Evolutionary conservation across 257 asterid species (phyloP), one percentile per base, ranked within the genome.

Genomic region (Knoxia roxburghii): DNA sequence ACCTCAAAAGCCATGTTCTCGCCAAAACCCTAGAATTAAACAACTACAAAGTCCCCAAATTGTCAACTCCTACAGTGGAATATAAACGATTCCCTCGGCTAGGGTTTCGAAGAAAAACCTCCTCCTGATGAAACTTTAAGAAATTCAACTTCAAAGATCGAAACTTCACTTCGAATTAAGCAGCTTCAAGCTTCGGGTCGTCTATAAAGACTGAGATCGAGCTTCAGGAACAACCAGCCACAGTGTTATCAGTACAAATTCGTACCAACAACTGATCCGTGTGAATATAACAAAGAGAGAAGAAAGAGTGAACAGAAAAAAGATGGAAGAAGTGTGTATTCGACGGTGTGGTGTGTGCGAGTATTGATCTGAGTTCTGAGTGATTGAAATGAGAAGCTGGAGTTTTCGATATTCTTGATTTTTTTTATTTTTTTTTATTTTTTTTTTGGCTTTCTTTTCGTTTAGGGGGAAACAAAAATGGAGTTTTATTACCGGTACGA

Each of bases 181-280:
- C 33, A 69, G 52, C 68, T 43, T 8, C 45, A 5, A 68, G 71
- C 62, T 48, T 30, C 63, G 55, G 62, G n/a, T 2, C 52, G 46
- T 41, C 27, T 33, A 4, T 37, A 32, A 32, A 17, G 20, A 23
- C 39, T 24, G 37, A 59, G 60, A 71, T 64, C 75, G 60, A 27
- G 39, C 75, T 52, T 37, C 27, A 13, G 6, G 18, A 23, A 21
- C n/a, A 32, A 32, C 35, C 15, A 61, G 12, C 21, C 26, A 32
- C 11, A 8, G 33, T 57, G 2, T 0, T 13, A 30, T 20, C 30
- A 40, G 20, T 21, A 45, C 52, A 13, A 24, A 13, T 13, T 37
- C 14, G 20, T 21, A 62, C 61, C 52, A 30, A 65, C 65, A 77
- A 62, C n/a, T 78, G 80, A 79, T 81, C 78, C 67, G 76, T 41